These are phyloP conservation scores for Verbascum thapsus DNA, from an alignment of 257 asterid species.

Conservation along the genomic window DNA sequence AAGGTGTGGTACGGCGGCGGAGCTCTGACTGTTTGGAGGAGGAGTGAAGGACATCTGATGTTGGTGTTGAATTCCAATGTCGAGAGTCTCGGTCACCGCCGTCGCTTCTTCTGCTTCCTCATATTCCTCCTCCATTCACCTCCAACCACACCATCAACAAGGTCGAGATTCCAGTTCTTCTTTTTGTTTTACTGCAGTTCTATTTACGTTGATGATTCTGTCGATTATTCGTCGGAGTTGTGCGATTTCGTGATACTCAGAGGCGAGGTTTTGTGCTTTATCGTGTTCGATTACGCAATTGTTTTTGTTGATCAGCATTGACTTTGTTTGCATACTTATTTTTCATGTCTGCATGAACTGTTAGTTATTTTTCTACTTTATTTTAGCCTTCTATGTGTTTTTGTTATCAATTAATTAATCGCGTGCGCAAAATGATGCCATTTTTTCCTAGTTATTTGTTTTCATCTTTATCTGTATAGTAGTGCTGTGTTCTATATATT, in stretches of 20 bases:
- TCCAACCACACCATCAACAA: slow-evolving; percentile 37
- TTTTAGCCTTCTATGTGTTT: not conserved
- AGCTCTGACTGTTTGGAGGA: slow-evolving; percentile 28
- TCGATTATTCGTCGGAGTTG: not conserved
- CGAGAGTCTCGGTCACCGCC: slow-evolving; percentile 56
- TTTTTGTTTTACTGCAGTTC: not conserved
- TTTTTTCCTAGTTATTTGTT: not conserved
- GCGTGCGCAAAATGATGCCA: not conserved
- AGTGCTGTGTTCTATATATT: not conserved
- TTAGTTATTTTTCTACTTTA: not conserved
- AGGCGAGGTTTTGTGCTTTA: not conserved
- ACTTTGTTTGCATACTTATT: slow-evolving; percentile 9
- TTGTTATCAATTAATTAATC: not conserved
- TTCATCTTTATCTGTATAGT: not conserved
- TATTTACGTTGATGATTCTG: not conserved
- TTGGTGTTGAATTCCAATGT: slow-evolving; percentile 49
- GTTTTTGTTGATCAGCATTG: slow-evolving; percentile 24
- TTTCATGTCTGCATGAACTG: not conserved
- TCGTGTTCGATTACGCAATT: no score
- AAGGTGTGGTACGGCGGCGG: not conserved
- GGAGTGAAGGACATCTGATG: slow-evolving; percentile 26
- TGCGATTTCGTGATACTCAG: not conserved
- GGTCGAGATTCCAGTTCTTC: slow-evolving; percentile 24
- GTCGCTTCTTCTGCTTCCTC: slow-evolving; percentile 43
- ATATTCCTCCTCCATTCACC: slow-evolving; percentile 34